These are phyloP conservation scores for Taphrina betulina DNA, from an alignment of 1,139 yeast species.

Conservation along the genomic window DNA sequence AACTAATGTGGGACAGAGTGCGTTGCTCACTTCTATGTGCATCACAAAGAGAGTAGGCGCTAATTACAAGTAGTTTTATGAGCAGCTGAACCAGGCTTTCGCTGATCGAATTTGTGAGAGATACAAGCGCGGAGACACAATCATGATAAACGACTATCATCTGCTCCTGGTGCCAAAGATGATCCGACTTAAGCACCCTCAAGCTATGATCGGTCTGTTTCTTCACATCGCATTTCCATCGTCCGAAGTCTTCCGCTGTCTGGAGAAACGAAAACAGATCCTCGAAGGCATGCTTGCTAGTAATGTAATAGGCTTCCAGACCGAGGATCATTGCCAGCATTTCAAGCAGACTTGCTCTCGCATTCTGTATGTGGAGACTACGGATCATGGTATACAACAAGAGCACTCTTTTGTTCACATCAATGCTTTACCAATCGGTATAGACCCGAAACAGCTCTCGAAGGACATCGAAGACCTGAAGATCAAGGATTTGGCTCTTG, in stretches of 20 bases:
- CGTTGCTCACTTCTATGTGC: no score
- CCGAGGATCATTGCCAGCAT: conserved; percentile 88
- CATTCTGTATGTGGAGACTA: conserved; percentile 75
- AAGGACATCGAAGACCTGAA: conserved; percentile 57
- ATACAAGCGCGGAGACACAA: conserved; percentile 66
- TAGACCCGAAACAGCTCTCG: conserved; percentile 65
- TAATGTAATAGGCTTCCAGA: conserved; percentile 83
- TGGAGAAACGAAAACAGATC: conserved; percentile 78
- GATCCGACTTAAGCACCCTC: conserved; percentile 72
- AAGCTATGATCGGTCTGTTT: conserved; percentile 87
- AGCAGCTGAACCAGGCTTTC: conserved; percentile 67
- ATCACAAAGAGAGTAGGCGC: no score
- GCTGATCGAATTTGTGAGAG: conserved; percentile 71
- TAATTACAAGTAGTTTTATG: conserved; percentile 52
- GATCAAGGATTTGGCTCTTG: conserved; percentile 53
- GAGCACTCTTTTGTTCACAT: conserved; percentile 68
- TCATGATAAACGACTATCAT: conserved; percentile 96
- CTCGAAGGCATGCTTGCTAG: conserved; percentile 87
- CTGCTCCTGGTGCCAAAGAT: conserved; percentile 79
- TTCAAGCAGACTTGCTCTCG: conserved; percentile 88
- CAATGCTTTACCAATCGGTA: conserved; percentile 77
- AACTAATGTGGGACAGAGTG: no score
- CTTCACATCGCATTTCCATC: conserved; percentile 95
- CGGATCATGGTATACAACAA: conserved; percentile 68
- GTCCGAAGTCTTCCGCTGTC: conserved; percentile 89